Evolutionary conservation across 2,329 filamentous ascomycete genomes (phyloP).

Genomic region (Diatrype stigma): DNA sequence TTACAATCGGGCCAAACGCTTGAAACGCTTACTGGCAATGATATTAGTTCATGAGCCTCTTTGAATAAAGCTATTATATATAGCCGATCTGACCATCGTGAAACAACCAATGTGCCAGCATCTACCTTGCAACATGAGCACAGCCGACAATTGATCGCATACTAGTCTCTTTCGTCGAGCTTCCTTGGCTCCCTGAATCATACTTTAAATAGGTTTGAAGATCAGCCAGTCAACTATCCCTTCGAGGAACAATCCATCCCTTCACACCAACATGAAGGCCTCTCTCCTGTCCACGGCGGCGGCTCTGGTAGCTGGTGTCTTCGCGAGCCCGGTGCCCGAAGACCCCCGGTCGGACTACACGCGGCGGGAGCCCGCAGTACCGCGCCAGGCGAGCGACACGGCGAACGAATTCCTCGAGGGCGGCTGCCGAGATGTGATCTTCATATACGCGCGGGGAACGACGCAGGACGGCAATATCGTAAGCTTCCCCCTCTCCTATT

Average conservation of each 20-base stretch:
- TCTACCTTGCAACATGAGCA: too few relatives aligned
- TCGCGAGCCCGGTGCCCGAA: background rate
- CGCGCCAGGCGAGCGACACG: constrained; percentile 9
- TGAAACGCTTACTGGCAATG: too few relatives aligned
- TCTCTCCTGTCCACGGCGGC: background rate
- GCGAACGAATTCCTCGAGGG: constrained; percentile 33
- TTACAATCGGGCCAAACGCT: too few relatives aligned
- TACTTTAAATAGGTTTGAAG: too few relatives aligned
- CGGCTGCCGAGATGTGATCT: constrained; percentile 31
- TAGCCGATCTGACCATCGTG: too few relatives aligned
- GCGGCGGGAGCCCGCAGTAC: background rate
- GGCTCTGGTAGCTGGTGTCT: background rate
- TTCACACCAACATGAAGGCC: background rate
- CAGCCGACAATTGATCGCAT: too few relatives aligned
- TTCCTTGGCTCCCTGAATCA: background rate
- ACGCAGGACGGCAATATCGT: constrained; percentile 36
- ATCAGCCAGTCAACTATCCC: background rate
- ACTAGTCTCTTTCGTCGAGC: background rate
- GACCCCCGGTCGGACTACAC: background rate
- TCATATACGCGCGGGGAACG: constrained; percentile 37
- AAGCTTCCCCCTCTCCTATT: too few relatives aligned
- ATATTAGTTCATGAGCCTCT: too few relatives aligned
- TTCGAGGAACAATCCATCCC: background rate
- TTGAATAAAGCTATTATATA: too few relatives aligned
- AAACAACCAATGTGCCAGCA: too few relatives aligned